Percentiles rank a stretch among this genome's conserved stretches.
Evolutionary conservation across 2,329 filamentous ascomycete genomes (phyloP).

Genomic region (Colletotrichum graminicola): DNA sequence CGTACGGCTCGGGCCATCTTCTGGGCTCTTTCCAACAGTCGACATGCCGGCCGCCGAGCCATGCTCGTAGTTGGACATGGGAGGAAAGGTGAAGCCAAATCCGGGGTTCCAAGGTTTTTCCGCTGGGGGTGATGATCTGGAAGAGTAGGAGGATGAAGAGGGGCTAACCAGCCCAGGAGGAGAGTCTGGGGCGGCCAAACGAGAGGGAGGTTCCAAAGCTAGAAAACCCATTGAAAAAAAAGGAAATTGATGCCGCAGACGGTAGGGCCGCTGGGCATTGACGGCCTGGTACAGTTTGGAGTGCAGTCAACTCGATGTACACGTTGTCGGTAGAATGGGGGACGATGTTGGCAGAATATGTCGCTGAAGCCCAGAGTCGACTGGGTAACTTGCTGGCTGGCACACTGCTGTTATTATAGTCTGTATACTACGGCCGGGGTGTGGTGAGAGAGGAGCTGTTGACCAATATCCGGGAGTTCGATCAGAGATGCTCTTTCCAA

Average conservation of each 20-base stretch:
- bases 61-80: slow-evolving; percentile 71
- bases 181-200: slow-evolving; percentile 64
- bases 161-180: slow-evolving; percentile 68
- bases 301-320: not conserved
- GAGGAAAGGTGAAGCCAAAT: slow-evolving; percentile 61
- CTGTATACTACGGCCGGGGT: slow-evolving; percentile 29
- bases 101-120: slow-evolving; percentile 59
- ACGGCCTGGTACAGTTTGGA: slow-evolving; percentile 13
- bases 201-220: slow-evolving; percentile 63
- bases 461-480: slow-evolving; percentile 2
- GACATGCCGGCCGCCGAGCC: slow-evolving; percentile 59
- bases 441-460: slow-evolving; percentile 16
- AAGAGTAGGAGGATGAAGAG: slow-evolving; percentile 61
- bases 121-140: slow-evolving; percentile 57
- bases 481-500: slow-evolving; percentile 14
- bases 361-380: slow-evolving; percentile 7
- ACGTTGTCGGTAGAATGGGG: slow-evolving; percentile 7
- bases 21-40: slow-evolving; percentile 53
- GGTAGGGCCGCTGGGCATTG: slow-evolving; percentile 28
- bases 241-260: slow-evolving; percentile 33
- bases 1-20: slow-evolving; percentile 53
- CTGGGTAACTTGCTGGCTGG: slow-evolving; percentile 7
- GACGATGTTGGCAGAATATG: not conserved
- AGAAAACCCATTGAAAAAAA: slow-evolving; percentile 68
- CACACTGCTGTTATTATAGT: slow-evolving; percentile 32